Evolutionary conservation across 768 basidiomycete species (phyloP).

Genomic region (Auriscalpium microsporum): DNA sequence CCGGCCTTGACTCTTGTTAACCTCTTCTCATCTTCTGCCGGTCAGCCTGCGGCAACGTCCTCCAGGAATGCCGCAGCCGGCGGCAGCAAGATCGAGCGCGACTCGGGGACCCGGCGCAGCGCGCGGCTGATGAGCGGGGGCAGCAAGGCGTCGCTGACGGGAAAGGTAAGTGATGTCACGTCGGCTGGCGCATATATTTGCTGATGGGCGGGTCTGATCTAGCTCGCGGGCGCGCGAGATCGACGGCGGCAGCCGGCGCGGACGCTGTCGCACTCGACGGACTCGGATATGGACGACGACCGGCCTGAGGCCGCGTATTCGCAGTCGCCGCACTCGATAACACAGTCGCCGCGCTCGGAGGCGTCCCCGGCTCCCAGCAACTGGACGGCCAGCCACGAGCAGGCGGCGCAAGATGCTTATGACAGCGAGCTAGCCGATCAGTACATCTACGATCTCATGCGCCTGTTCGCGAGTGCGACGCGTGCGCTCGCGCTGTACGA

Average conservation of each 20-base stretch:
- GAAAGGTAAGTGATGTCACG: conserved; percentile 41
- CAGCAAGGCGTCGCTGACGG: conserved; percentile 37
- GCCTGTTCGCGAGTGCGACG: conserved; percentile 76
- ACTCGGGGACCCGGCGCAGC: conserved; percentile 58
- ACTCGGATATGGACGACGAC: conserved; percentile 70
- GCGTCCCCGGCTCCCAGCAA: conserved; percentile 52
- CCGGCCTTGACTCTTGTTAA: conserved; percentile 82
- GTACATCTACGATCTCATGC: conserved; percentile 73
- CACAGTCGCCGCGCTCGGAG: conserved; percentile 33
- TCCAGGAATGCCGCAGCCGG: conserved; percentile 40
- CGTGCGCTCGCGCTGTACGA: conserved; percentile 69
- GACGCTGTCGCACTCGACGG: conserved; percentile 51
- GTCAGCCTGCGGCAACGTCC: conserved; percentile 57
- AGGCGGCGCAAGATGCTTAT: conserved; percentile 62
- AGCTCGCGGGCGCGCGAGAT: conserved; percentile 40
- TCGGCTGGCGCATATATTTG: not conserved
- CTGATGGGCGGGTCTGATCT: not conserved
- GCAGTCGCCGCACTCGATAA: conserved; percentile 39
- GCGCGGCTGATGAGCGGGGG: conserved; percentile 57
- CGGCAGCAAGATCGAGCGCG: conserved; percentile 41
- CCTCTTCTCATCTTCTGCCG: conserved; percentile 70
- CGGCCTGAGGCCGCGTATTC: conserved; percentile 45
- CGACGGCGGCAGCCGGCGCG: conserved; percentile 49
- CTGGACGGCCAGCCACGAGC: conserved; percentile 62
- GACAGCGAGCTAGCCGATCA: conserved; percentile 71